A percentile compares a stretch with the other conserved stretches of the same genome.
phyloP scores from a whole-genome alignment of 305 asterid species.

The Fraxinus velutina region DNA sequence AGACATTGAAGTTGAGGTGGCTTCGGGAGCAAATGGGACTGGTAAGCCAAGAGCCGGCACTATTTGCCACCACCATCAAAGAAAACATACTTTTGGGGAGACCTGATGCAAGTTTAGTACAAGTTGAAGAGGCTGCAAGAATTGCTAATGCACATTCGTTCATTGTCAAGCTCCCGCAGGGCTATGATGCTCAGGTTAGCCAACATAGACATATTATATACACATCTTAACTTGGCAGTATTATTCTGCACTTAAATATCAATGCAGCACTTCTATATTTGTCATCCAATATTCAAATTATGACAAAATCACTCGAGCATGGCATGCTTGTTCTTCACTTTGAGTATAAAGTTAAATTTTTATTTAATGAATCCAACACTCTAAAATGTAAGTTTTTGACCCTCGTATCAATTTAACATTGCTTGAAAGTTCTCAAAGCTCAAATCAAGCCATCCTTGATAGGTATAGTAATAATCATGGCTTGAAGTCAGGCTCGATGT shows the following conservation, averaged over 20 bases:
- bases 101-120: slow-evolving; percentile 67
- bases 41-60: slow-evolving; percentile 98
- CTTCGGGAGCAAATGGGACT: slow-evolving; percentile 90
- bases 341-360: background rate
- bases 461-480: background rate
- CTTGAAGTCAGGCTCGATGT: background rate
- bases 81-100: slow-evolving; percentile 89
- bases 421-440: background rate
- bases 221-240: background rate
- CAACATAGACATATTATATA: background rate
- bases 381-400: background rate
- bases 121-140: slow-evolving; percentile 91
- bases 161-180: slow-evolving; percentile 87
- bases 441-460: background rate
- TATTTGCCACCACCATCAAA: slow-evolving; percentile 82
- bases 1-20: slow-evolving; percentile 76
- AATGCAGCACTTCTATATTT: background rate
- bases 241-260: background rate
- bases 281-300: background rate
- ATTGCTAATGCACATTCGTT: slow-evolving; percentile 96
- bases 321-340: background rate
- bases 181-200: slow-evolving; percentile 88
- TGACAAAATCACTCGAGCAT: background rate
- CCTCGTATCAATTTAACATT: background rate
- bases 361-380: background rate